These are phyloP conservation scores for Leccinum incarnatum DNA, from an alignment of 768 basidiomycete genomes.

Conservation along the genomic window DNA sequence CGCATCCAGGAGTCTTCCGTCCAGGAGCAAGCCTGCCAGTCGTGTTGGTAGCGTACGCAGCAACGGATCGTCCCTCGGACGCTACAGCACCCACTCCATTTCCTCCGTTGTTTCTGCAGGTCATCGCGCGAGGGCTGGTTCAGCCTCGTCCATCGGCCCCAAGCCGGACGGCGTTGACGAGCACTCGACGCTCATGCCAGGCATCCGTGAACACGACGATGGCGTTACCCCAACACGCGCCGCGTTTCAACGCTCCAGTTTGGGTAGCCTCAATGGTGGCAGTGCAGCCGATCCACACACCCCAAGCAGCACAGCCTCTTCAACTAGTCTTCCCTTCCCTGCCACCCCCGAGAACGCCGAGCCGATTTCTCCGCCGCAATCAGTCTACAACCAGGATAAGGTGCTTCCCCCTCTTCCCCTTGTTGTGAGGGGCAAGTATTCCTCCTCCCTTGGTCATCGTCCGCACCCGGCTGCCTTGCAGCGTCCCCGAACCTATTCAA, in stretches of 20 bases:
- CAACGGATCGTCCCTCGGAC: conserved; percentile 21
- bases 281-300: conserved; percentile 23
- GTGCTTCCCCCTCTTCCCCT: conserved; percentile 32
- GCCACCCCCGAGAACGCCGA: conserved; percentile 26
- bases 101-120: conserved; percentile 12
- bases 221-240: conserved; percentile 30
- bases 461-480: conserved; percentile 10
- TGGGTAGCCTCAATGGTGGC: conserved; percentile 22
- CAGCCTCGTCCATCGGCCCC: conserved; percentile 11
- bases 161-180: conserved; percentile 1
- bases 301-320: conserved; percentile 32
- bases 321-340: conserved; percentile 30
- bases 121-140: conserved; percentile 12
- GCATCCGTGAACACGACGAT: conserved; percentile 31
- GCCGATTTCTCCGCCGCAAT: conserved; percentile 9
- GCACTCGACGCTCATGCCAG: conserved; percentile 21
- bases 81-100: conserved; percentile 22
- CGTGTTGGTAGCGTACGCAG: conserved; percentile 24
- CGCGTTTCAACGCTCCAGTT: conserved; percentile 27
- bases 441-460: conserved; percentile 15
- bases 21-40: conserved; percentile 20
- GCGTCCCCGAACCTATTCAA: conserved; percentile 37
- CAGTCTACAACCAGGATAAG: conserved; percentile 27
- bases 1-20: conserved; percentile 21
- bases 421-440: conserved; percentile 14